These are phyloP conservation scores for Rhododendron molle DNA, from an alignment of 148 eudicot species.

Conservation along the genomic window DNA sequence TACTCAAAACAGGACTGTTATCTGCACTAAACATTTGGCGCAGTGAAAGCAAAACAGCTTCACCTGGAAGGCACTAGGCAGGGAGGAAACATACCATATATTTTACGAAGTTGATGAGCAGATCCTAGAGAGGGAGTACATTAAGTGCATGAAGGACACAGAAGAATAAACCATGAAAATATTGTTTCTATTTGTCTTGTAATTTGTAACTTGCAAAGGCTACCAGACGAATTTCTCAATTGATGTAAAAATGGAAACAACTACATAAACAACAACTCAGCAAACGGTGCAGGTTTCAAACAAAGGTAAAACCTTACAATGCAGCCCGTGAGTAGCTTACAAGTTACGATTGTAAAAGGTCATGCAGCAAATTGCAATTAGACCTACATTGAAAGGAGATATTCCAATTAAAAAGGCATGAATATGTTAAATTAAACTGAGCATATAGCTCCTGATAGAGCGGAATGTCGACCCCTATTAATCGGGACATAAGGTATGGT, in stretches of 20 bases:
- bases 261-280: neutral
- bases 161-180: neutral
- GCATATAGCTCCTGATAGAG: neutral
- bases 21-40: neutral
- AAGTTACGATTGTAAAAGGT: neutral
- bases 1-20: neutral
- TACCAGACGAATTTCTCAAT: neutral
- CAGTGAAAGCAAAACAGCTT: neutral
- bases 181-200: neutral
- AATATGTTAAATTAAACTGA: neutral
- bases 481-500: neutral
- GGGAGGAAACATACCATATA: neutral
- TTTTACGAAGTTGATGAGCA: neutral
- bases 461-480: neutral
- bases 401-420: neutral
- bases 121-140: neutral
- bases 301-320: neutral
- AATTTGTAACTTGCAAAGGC: constrained; percentile 6
- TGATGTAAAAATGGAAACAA: neutral
- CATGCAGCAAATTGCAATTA: neutral
- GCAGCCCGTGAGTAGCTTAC: neutral
- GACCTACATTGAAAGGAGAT: neutral
- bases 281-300: neutral
- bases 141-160: neutral
- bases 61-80: neutral